These are phyloP conservation scores for Geranium brycei DNA, from an alignment of 345 rosid genomes.

Conservation along the genomic window DNA sequence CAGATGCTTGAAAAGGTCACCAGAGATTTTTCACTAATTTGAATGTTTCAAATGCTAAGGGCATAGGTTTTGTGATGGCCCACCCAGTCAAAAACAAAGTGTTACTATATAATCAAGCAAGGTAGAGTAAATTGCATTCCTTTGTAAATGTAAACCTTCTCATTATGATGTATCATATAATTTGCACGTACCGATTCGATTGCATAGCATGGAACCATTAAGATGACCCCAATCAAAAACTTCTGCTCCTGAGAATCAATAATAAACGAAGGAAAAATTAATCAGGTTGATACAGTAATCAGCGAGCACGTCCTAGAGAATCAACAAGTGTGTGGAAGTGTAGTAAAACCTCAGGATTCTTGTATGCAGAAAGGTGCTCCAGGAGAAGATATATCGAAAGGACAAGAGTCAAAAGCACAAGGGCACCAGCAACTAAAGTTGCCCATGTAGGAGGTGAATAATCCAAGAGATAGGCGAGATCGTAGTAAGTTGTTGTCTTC, in stretches of 20 bases:
- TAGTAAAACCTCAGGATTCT: constrained; percentile 73
- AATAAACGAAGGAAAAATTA: not conserved
- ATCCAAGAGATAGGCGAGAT: constrained; percentile 14
- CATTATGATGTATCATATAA: not conserved
- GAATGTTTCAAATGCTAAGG: not conserved
- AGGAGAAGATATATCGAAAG: constrained; percentile 70
- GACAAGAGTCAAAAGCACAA: constrained; percentile 44
- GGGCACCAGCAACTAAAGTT: constrained; percentile 42
- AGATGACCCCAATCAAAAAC: constrained; percentile 89
- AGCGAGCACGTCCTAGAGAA: not conserved
- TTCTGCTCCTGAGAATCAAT: constrained; percentile 64
- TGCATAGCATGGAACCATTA: constrained; percentile 96
- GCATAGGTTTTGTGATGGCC: no score
- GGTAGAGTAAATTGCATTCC: not conserved
- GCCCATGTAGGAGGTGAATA: constrained; percentile 71
- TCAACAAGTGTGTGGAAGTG: constrained; percentile 2
- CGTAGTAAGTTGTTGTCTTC: constrained; percentile 19
- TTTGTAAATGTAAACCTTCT: no score
- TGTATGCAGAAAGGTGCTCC: constrained; percentile 91
- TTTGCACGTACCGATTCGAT: constrained; percentile 67
- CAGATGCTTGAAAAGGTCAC: not conserved
- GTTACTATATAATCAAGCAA: not conserved
- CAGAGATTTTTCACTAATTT: not conserved
- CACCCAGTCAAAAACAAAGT: not conserved
- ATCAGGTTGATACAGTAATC: not conserved